Base-by-base conservation (phyloP, 768 basidiomycete genomes). In the Suillus clintonianus region DNA sequence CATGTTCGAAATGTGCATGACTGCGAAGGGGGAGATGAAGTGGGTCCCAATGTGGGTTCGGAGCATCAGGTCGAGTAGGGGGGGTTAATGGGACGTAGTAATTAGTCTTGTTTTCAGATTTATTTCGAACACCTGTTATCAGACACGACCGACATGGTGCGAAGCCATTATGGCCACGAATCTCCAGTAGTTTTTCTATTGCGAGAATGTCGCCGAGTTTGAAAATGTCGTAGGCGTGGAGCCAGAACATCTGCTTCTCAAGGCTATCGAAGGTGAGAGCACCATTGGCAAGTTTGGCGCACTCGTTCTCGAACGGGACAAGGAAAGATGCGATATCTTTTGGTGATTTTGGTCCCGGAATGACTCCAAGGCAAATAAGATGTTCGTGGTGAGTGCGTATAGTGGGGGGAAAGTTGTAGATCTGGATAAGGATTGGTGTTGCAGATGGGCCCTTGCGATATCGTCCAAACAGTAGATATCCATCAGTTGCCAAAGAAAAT, bases 401-500 rank as follows among this genome's bases (percentile, higher is more conserved):
- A 30, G 27, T 30, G 53, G 30, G n/a, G n/a, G 27, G 11, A 9
- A 54, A 30, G 53, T 54, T 54, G 53, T 30, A 36, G 24, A 30
- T 30, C 24, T 54, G 53, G n/a, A 54, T 30, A 36, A 30, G 53
- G 36, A 54, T 36, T 1, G 24, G 53, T 17, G 24, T 54, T 54
- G 53, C 53, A 54, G 53, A 54, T 30, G 53, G 53, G 15, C 53
- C 53, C 43, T 45, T 45, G 43, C 9, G 10, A 0, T 74, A 69
- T 8, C 68, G 65, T 37, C 77, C 77, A 66, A 78, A 81, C 6
- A 78, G 75, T 0, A 69, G 67, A 69, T 82, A 82, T 2, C 83
- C 79, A 69, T 86, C 82, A 0, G 76, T 75, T 2, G 78, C 78
- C 3, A 83, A 61, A 0, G 75, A 78, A 9, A 85, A 72, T 0